phyloP scores from a whole-genome alignment of 768 basidiomycete genomes.

The Rhodotorula graminis region DNA sequence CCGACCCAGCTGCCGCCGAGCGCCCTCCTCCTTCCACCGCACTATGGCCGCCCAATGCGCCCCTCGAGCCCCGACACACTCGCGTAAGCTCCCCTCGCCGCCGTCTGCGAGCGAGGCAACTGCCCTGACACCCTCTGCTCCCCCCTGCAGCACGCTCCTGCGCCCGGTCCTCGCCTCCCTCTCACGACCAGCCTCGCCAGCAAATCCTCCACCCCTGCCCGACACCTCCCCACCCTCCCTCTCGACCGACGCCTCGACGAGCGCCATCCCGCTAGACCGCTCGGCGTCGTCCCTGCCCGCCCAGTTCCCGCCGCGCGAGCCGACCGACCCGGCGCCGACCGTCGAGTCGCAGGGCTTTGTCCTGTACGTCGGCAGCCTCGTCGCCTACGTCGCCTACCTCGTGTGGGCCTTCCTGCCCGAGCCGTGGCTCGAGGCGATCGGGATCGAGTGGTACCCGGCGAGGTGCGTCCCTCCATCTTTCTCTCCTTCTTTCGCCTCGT shows the following conservation, averaged over 20 bases:
- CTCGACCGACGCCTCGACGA: not conserved
- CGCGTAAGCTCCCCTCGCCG: conserved; percentile 8
- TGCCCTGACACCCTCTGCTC: not conserved
- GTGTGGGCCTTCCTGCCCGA: conserved; percentile 78
- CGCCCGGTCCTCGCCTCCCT: conserved; percentile 26
- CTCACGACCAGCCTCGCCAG: conserved; percentile 17
- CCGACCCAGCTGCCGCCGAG: not conserved
- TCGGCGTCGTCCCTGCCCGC: conserved; percentile 31
- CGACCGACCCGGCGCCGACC: conserved; percentile 35
- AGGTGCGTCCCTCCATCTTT: conserved; percentile 51
- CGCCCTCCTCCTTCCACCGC: conserved; percentile 25
- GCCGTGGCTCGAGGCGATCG: conserved; percentile 60
- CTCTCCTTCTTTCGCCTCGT: not conserved
- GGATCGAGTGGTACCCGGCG: conserved; percentile 78
- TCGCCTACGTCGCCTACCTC: conserved; percentile 71
- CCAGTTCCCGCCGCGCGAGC: conserved; percentile 33
- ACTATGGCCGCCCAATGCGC: conserved; percentile 16
- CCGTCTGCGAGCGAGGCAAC: too few species aligned
- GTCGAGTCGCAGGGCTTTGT: conserved; percentile 37
- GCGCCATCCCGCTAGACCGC: not conserved
- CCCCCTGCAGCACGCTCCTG: conserved; percentile 22
- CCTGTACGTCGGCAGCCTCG: conserved; percentile 75
- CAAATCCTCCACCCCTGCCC: not conserved
- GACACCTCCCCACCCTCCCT: not conserved
- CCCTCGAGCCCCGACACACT: conserved; percentile 22